Evolutionary conservation across 345 rosid species (phyloP), one percentile per base, ranked within the genome.

Genomic region (Eucalyptus viminalis): DNA sequence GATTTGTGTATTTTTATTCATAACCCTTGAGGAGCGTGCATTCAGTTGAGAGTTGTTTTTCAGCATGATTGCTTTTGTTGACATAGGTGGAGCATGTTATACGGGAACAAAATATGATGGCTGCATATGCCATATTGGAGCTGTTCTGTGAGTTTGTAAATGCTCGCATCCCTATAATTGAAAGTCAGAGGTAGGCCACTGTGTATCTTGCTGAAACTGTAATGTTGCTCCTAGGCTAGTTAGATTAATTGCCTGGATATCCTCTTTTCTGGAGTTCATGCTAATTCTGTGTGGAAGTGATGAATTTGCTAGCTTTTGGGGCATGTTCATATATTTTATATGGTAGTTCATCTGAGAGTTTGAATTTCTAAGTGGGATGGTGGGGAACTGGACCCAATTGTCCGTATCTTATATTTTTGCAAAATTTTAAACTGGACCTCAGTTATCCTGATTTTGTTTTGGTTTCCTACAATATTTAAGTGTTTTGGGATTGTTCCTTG

Each of bases 81-180:
- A 86, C 47, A 87, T 89, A 97, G 99, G 99, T 97, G 91, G 99
- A 97, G 92, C 99, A 97, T 94, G 98, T 97, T 49, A 96, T 97
- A 53, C 92, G 98, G 85, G 99, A 97, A 92, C 95, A 93, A 90
- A 97, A 97, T 88, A 87, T 95, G 56, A 94, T 96, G 92, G 97
- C 97, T 88, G 98, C 98, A 86, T 97, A 94, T 93, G 98, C 95
- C 91, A 96, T 97, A 86, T 88, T 97, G 90, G 99, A 95, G 95
- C 94, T 97, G 43, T 97, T 97, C 92, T 97, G 98, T 72, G 98
- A 97, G 94, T 97, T 96, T 93, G 92, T 96, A 51, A 97, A 97
- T 90, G 99, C 98, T 10, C 97, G 99, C 72, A 91, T 95, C 91
- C 97, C 99, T 4, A 93, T 97, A 90, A 95, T 97, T 88, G 99